Evolutionary conservation across 1,139 yeast genomes (phyloP).

Genomic region (Hanseniaspora sp.): DNA sequence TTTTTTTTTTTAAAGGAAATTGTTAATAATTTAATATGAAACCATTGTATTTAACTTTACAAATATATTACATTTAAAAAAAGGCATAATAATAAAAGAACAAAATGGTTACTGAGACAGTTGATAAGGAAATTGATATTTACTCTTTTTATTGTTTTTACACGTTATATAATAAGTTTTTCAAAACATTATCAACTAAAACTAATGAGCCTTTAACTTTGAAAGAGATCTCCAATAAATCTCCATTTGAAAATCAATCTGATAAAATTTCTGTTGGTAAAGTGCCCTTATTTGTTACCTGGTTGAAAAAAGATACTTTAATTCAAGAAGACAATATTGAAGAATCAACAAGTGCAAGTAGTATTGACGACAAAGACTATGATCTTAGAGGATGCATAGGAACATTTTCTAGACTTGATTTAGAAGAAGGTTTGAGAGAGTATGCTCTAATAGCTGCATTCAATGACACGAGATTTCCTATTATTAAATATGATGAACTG

Average conservation of each 20-base stretch:
- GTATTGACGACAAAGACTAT: constrained; percentile 23
- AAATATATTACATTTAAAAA: too few relatives aligned
- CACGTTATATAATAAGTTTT: not conserved
- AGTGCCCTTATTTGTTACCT: constrained; percentile 72
- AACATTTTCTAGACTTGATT: constrained; percentile 45
- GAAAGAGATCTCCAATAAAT: not conserved
- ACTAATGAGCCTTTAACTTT: not conserved
- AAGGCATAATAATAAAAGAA: too few relatives aligned
- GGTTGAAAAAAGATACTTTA: constrained; percentile 42
- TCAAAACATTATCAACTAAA: not conserved
- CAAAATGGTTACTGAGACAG: not conserved
- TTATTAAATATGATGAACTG: constrained; percentile 52
- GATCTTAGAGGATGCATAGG: constrained; percentile 86
- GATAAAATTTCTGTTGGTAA: constrained; percentile 22
- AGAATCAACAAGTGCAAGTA: not conserved
- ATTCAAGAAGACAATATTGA: not conserved
- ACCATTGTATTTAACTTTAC: too few relatives aligned
- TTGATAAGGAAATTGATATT: not conserved
- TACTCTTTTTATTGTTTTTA: constrained; percentile 14
- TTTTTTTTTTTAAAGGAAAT: too few relatives aligned
- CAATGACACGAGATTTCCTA: constrained; percentile 65
- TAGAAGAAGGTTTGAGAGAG: constrained; percentile 48
- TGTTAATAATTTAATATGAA: too few relatives aligned
- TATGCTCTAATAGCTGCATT: constrained; percentile 64
- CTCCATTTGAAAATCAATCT: not conserved